A percentile compares a stretch with the other conserved stretches of the same genome.
These are phyloP conservation scores for Coniochaeta ligniaria DNA, from an alignment of 2,329 filamentous ascomycete species.

Conservation along the genomic window DNA sequence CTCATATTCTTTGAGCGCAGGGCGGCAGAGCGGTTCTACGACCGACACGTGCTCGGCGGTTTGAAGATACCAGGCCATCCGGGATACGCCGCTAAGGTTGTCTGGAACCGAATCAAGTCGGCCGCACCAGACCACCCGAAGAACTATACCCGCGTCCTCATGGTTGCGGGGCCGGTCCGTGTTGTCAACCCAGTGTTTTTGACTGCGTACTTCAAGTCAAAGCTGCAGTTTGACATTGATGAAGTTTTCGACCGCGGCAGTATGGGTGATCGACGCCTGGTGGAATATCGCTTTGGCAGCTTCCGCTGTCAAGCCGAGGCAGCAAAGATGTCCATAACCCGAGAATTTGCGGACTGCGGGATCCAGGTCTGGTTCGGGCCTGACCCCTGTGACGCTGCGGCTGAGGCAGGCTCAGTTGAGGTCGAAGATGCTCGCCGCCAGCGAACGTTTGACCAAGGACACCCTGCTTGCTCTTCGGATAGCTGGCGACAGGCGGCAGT, in stretches of 20 bases:
- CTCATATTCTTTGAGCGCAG: conserved; percentile 38
- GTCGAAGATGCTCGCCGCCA: not conserved
- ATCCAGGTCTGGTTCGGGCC: conserved; percentile 12
- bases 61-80: conserved; percentile 27
- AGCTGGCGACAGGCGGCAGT: not conserved
- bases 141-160: conserved; percentile 37
- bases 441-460: not conserved
- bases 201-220: conserved; percentile 29
- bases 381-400: conserved; percentile 8
- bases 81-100: conserved; percentile 23
- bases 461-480: not conserved
- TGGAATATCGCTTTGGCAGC: conserved; percentile 48
- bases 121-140: conserved; percentile 14
- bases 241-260: conserved; percentile 20
- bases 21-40: conserved; percentile 27
- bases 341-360: conserved; percentile 12
- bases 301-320: conserved; percentile 48
- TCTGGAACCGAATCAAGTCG: conserved; percentile 32
- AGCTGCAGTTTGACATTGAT: conserved; percentile 42
- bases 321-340: conserved; percentile 24
- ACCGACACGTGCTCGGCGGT: conserved; percentile 15
- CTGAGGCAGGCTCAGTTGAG: not conserved
- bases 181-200: conserved; percentile 37
- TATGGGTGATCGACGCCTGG: conserved; percentile 13
- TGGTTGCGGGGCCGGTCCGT: conserved; percentile 35